A percentile compares a stretch with the other conserved stretches of the same genome.
These are phyloP conservation scores for Yamadazyma philogaea DNA, from an alignment of 805 yeast genomes.

Conservation along the genomic window DNA sequence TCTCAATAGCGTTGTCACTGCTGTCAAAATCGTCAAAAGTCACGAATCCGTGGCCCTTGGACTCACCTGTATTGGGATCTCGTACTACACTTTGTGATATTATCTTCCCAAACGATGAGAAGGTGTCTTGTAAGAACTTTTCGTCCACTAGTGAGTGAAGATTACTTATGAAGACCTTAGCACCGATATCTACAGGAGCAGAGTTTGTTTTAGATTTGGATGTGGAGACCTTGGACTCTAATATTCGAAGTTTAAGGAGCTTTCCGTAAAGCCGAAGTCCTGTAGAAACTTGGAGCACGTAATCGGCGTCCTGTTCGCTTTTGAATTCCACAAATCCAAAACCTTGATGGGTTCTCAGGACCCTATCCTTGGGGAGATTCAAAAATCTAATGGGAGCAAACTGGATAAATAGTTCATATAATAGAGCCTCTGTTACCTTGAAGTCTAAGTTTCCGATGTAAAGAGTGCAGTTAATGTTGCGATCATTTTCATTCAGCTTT, in stretches of 20 bases:
- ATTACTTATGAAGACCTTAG: conserved; percentile 54
- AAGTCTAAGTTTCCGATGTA: conserved; percentile 84
- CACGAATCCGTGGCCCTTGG: conserved; percentile 66
- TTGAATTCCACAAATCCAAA: conserved; percentile 81
- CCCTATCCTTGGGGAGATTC: conserved; percentile 75
- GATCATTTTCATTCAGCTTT: conserved; percentile 40
- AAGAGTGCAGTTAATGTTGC: conserved; percentile 61
- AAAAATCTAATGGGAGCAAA: conserved; percentile 73
- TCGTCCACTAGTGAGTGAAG: conserved; percentile 67
- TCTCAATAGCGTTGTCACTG: conserved; percentile 68
- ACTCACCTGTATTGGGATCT: conserved; percentile 43
- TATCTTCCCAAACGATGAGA: conserved; percentile 67
- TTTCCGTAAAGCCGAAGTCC: conserved; percentile 64
- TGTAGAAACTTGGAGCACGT: conserved; percentile 56
- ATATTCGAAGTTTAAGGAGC: conserved; percentile 37
- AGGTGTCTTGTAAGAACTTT: conserved; percentile 51
- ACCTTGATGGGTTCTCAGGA: conserved; percentile 72
- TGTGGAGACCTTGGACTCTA: conserved; percentile 14
- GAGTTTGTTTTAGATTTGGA: conserved; percentile 8
- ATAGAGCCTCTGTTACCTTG: conserved; percentile 62
- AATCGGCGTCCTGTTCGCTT: conserved; percentile 60
- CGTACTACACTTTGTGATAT: conserved; percentile 49
- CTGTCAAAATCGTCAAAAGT: conserved; percentile 60
- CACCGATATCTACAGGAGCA: conserved; percentile 43
- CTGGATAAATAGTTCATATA: conserved; percentile 82